Evolutionary conservation across 768 basidiomycete species (phyloP).

Genomic region (Termitomyces sp.): DNA sequence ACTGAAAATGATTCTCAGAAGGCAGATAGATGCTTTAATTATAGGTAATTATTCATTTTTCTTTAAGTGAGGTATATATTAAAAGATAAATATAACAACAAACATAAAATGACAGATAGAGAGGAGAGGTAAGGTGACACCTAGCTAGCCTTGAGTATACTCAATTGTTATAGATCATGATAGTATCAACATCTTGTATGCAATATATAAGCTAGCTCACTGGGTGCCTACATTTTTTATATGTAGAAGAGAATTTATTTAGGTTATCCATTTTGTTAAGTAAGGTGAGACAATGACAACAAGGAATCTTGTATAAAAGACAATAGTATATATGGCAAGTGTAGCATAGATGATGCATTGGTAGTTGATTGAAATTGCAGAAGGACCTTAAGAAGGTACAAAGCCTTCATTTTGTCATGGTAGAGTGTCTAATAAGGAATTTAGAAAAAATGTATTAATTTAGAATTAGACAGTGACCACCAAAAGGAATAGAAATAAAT

Average conservation of each 20-base stretch:
- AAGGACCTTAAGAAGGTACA: conserved; percentile 53
- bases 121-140: conserved; percentile 55
- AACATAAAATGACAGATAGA: conserved; percentile 48
- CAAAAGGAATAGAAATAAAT: conserved; percentile 15
- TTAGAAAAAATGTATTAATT: not conserved
- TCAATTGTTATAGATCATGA: conserved; percentile 63
- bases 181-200: conserved; percentile 54
- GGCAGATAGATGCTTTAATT: conserved; percentile 58
- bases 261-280: conserved; percentile 70
- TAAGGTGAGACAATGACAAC: conserved; percentile 56
- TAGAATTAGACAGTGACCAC: conserved; percentile 4
- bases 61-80: conserved; percentile 31
- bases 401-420: conserved; percentile 14
- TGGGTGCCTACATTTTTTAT: conserved; percentile 69
- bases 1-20: conserved; percentile 57
- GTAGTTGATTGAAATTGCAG: conserved; percentile 70
- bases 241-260: conserved; percentile 68
- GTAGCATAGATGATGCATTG: conserved; percentile 52
- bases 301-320: conserved; percentile 50
- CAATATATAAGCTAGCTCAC: conserved; percentile 78
- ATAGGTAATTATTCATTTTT: conserved; percentile 61
- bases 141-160: conserved; percentile 68
- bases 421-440: not conserved
- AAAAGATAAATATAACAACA: conserved; percentile 15
- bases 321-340: conserved; percentile 55